Conservation (phyloP, 257 asterid genomes). For the Solanum pimpinellifolium region DNA sequence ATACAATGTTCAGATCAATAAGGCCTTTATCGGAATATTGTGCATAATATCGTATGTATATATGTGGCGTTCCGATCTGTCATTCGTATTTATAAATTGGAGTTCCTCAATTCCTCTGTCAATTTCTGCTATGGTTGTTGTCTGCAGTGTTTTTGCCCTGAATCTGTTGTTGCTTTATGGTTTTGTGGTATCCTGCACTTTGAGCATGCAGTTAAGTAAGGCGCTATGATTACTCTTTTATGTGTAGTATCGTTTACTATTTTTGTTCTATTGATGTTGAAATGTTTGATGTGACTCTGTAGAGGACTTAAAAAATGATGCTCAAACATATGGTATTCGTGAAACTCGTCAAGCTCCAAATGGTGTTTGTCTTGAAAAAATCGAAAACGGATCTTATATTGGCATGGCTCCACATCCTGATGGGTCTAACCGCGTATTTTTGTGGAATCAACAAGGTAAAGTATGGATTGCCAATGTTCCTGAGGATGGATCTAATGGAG, state of each 20-base stretch:
- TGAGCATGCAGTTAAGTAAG: constrained; percentile 62
- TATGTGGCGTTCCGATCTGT: neutral
- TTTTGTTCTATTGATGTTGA: constrained; percentile 49
- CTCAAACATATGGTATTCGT: constrained; percentile 13
- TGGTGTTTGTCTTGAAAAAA: constrained; percentile 76
- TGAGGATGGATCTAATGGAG: constrained; percentile 40
- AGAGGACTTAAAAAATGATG: neutral
- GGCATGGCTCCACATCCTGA: constrained; percentile 78
- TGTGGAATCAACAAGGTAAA: constrained; percentile 72
- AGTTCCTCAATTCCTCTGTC: neutral
- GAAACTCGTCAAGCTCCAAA: constrained; percentile 29
- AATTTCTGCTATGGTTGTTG: neutral
- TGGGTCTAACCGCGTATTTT: constrained; percentile 72
- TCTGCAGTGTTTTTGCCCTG: neutral
- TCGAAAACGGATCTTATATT: constrained; percentile 61
- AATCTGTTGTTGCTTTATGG: neutral
- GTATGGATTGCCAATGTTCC: constrained; percentile 69
- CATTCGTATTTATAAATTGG: neutral
- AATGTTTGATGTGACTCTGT: constrained; percentile 46
- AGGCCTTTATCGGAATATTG: neutral
- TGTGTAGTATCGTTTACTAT: neutral
- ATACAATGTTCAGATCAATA: neutral
- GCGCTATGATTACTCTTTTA: neutral
- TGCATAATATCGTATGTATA: neutral
- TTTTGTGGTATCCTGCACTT: neutral